phyloP scores from a whole-genome alignment of 306 rosid genomes.

The Canavalia ensiformis region DNA sequence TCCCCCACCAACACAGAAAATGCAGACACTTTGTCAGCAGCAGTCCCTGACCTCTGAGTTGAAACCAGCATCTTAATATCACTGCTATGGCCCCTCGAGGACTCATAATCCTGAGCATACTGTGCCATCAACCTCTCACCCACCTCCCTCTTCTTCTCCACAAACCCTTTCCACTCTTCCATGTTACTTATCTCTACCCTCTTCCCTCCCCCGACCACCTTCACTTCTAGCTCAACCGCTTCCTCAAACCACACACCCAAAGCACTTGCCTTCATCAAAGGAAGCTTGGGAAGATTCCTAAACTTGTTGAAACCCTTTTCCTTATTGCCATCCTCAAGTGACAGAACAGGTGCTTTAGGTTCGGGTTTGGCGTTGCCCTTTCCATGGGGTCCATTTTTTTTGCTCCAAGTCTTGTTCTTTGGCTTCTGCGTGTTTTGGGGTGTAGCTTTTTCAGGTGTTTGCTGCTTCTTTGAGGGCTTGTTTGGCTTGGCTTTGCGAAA shows the following conservation, averaged over 20 bases:
- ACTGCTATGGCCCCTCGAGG: conserved; percentile 81
- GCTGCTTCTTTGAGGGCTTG: conserved; percentile 50
- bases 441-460: conserved; percentile 42
- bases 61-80: conserved; percentile 88
- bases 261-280: conserved; percentile 69
- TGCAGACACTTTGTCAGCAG: conserved; percentile 91
- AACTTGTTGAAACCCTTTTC: conserved; percentile 59
- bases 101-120: conserved; percentile 75
- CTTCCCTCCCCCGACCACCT: conserved; percentile 73
- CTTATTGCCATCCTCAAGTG: conserved; percentile 56
- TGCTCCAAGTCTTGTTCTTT: conserved; percentile 38
- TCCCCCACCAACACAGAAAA: conserved; percentile 90
- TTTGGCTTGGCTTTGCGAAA: conserved; percentile 67
- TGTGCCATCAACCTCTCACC: conserved; percentile 92
- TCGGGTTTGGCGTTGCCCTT: conserved; percentile 60
- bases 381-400: conserved; percentile 44
- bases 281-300: conserved; percentile 79
- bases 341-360: conserved; percentile 66
- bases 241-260: conserved; percentile 85
- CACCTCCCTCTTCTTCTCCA: conserved; percentile 73
- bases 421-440: conserved; percentile 45
- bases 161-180: conserved; percentile 77
- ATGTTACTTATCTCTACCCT: conserved; percentile 55
- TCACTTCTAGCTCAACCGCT: conserved; percentile 72
- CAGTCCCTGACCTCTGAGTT: conserved; percentile 96